Percentiles rank a stretch among this genome's conserved stretches.
Conservation (phyloP, 1,284 basidiomycete species). For the Vanrija sp. region DNA sequence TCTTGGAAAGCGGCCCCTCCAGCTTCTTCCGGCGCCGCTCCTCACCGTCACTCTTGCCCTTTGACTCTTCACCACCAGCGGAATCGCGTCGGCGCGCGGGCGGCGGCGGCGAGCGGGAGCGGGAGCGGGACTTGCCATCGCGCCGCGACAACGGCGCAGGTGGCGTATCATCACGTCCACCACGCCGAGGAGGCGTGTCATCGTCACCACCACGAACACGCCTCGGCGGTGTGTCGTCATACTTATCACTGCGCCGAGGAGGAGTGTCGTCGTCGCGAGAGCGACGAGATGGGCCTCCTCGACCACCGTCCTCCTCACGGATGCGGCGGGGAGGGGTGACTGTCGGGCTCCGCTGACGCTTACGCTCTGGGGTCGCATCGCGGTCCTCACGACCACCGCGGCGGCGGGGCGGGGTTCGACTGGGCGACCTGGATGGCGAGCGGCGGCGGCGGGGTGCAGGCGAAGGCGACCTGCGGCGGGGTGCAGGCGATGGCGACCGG, state of each 20-base stretch:
- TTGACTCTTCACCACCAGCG: not conserved
- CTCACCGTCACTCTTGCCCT: not conserved
- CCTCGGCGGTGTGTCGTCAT: not conserved
- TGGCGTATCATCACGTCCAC: not conserved
- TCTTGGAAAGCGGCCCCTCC: conserved; percentile 13
- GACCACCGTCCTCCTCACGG: conserved; percentile 6
- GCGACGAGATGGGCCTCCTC: not conserved
- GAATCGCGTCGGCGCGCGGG: not conserved
- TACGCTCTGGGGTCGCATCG: not conserved
- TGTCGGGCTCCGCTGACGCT: not conserved
- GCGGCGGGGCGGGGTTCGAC: not conserved
- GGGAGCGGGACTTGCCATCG: not conserved
- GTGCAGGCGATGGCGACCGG: not conserved
- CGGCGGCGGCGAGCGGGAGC: conserved; percentile 3
- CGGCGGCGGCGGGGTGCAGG: not conserved
- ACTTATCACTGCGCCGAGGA: not conserved
- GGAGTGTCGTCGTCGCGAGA: conserved; percentile 5
- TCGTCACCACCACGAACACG: not conserved
- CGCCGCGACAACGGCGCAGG: not conserved
- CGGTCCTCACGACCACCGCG: not conserved
- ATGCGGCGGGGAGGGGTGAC: conserved; percentile 1
- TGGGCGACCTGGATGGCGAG: not conserved
- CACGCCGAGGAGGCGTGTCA: not conserved
- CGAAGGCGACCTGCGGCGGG: not conserved
- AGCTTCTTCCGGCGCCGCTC: conserved; percentile 9